These are phyloP conservation scores for Spongospora subterranea DNA, from an alignment of 208 protist species.

Conservation along the genomic window DNA sequence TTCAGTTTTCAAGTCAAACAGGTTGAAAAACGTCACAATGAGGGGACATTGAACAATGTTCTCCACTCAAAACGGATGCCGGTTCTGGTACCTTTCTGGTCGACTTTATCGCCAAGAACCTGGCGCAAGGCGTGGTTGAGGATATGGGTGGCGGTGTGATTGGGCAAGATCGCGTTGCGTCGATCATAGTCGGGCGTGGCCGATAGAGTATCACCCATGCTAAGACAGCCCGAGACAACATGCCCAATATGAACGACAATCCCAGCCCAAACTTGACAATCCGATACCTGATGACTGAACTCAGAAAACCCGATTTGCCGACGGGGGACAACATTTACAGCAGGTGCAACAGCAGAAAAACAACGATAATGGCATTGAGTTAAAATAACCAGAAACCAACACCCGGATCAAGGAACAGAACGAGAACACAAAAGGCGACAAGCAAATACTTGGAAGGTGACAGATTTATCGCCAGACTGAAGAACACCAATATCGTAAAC, in stretches of 20 bases:
- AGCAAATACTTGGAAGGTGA: neutral
- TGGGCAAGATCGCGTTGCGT: slow-evolving; percentile 81
- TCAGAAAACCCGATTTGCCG: slow-evolving; percentile 85
- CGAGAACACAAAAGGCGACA: no score
- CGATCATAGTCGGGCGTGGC: slow-evolving; percentile 87
- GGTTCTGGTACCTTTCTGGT: slow-evolving; percentile 22
- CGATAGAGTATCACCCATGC: slow-evolving; percentile 69
- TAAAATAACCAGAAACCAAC: no score
- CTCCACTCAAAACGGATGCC: no score
- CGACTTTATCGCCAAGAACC: slow-evolving; percentile 74
- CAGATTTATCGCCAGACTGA: neutral
- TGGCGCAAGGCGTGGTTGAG: slow-evolving; percentile 93
- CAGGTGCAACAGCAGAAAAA: slow-evolving; percentile 6
- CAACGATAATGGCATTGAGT: neutral
- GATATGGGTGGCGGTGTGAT: slow-evolving; percentile 96
- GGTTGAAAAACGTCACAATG: no score
- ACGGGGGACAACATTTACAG: slow-evolving; percentile 73
- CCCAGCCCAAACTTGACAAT: slow-evolving; percentile 77
- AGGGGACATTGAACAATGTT: no score
- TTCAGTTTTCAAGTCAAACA: no score
- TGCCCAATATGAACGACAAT: slow-evolving; percentile 94
- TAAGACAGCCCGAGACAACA: slow-evolving; percentile 75
- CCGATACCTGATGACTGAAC: slow-evolving; percentile 73
- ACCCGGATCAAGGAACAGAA: no score
- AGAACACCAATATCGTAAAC: slow-evolving; percentile 60